Evolutionary conservation across 768 basidiomycete genomes (phyloP).

Genomic region (Boletellus sp.): DNA sequence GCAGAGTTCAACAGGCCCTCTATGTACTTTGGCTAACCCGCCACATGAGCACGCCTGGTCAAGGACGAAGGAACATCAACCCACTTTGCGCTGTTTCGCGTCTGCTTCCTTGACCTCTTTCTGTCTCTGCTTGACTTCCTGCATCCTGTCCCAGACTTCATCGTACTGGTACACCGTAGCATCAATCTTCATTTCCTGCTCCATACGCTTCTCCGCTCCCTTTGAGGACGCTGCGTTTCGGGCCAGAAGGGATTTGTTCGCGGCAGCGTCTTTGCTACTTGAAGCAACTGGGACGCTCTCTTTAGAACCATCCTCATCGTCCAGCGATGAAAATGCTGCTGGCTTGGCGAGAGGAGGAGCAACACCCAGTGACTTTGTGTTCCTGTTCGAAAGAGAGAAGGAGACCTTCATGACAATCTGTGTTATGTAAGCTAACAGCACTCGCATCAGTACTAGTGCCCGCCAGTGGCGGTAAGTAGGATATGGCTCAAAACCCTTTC

Average conservation of each 20-base stretch:
- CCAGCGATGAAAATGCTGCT: conserved; percentile 57
- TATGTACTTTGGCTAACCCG: conserved; percentile 86
- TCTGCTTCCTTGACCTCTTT: conserved; percentile 78
- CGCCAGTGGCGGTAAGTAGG: too few species aligned
- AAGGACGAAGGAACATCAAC: conserved; percentile 18
- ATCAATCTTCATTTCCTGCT: conserved; percentile 77
- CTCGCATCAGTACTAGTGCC: too few species aligned
- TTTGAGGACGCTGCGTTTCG: conserved; percentile 60
- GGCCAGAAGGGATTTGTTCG: conserved; percentile 54
- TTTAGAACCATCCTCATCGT: conserved; percentile 53
- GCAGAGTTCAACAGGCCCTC: conserved; percentile 73
- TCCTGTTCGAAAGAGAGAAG: conserved; percentile 64
- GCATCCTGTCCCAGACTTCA: conserved; percentile 95
- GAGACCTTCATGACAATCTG: conserved; percentile 73
- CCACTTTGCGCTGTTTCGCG: conserved; percentile 71
- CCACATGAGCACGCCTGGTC: conserved; percentile 9
- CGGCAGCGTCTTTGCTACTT: conserved; percentile 37
- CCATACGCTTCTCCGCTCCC: conserved; percentile 67
- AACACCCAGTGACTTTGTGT: conserved; percentile 52
- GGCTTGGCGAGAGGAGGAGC: conserved; percentile 55
- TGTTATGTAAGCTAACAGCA: conserved; percentile 22
- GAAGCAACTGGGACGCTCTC: conserved; percentile 48
- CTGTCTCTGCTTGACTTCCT: conserved; percentile 72
- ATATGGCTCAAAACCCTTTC: conserved; percentile 54
- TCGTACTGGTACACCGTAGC: conserved; percentile 90